These are phyloP conservation scores for Moesziomyces antarcticus DNA, from an alignment of 1,284 basidiomycete genomes.

Conservation along the genomic window DNA sequence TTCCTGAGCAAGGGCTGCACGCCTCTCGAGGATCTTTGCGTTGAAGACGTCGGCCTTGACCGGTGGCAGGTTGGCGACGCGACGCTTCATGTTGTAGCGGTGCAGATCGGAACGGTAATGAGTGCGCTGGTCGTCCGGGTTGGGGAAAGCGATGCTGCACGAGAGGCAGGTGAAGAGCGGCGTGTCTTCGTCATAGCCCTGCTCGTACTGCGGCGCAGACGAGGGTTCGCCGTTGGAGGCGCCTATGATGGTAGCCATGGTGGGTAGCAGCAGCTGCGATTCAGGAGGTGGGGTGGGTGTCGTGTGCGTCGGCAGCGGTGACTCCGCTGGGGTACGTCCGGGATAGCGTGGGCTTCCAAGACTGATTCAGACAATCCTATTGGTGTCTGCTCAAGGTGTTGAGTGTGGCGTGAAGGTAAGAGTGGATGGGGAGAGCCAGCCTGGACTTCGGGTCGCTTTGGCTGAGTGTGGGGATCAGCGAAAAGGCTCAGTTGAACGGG, in stretches of 20 bases:
- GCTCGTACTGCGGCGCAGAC: constrained; percentile 27
- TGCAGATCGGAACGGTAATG: constrained; percentile 97
- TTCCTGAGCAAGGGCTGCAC: constrained; percentile 34
- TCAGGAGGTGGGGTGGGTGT: background rate
- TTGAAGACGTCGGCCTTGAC: constrained; percentile 84
- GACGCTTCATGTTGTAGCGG: constrained; percentile 97
- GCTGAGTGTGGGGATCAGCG: constrained; percentile 9
- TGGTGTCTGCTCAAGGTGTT: too few species aligned
- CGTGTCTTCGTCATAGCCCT: constrained; percentile 43
- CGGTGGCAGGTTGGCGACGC: constrained; percentile 89
- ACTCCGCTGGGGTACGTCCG: background rate
- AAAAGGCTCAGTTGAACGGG: constrained; percentile 21
- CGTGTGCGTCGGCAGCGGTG: background rate
- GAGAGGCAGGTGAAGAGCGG: constrained; percentile 81
- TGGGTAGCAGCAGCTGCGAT: background rate
- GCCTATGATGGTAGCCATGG: constrained; percentile 42
- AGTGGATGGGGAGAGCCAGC: background rate
- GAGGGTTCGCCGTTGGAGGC: constrained; percentile 31
- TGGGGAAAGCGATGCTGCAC: constrained; percentile 87
- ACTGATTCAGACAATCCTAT: background rate
- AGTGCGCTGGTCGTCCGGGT: constrained; percentile 84
- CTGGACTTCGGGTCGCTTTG: background rate
- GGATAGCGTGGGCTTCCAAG: background rate
- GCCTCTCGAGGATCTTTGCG: constrained; percentile 78
- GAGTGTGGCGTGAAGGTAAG: too few species aligned